Base-by-base conservation (phyloP, 345 rosid genomes). In the Mangifera indica region DNA sequence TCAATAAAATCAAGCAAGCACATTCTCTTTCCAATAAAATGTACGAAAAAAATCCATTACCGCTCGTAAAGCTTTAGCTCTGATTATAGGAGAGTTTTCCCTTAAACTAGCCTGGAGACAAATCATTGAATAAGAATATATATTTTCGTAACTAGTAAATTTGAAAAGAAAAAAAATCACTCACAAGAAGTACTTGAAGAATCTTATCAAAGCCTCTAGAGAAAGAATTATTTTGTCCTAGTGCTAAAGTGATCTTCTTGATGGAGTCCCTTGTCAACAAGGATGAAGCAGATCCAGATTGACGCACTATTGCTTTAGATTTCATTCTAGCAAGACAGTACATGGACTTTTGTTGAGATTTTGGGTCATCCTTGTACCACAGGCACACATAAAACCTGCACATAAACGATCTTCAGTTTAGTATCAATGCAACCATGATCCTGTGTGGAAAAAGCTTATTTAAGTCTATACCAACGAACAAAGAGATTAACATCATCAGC, bases 191-290 rank as follows among this genome's bases (percentile, higher is more conserved):
- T 97, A 95, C 67, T 77, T 88, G 84, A 78, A 92, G 94, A 79
- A 95, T 92, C 84, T 92, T 95, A 76, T 95, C 96, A 66, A 95
- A 95, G 78, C 99, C 99, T 84, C 99, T 87, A 72, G 89, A 87
- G 78, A 95, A 95, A 65, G 99, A 92, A 85, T 86, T 95, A 60
- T 92, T 91, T 74, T 87, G 91, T 78, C 97, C 99, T 76, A 95
- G 77, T 32, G 92, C 88, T 83, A 86, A 80, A 70, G 94, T 87
- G 74, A 95, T 87, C 83, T 88, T 91, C 89, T 95, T 95, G 25
- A 87, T 78, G 11, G 87, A 84, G 67, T 88, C 94, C 82, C 98
- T 91, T 15, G 81, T 76, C 82, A 92, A 82, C 60, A 75, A 77
- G 17, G 96, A 87, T 70, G 82, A 79, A 57, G 76, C 76, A 60